Conservation (phyloP, 225 moss, liverwort and hornwort species). For the Asterella californica region DNA sequence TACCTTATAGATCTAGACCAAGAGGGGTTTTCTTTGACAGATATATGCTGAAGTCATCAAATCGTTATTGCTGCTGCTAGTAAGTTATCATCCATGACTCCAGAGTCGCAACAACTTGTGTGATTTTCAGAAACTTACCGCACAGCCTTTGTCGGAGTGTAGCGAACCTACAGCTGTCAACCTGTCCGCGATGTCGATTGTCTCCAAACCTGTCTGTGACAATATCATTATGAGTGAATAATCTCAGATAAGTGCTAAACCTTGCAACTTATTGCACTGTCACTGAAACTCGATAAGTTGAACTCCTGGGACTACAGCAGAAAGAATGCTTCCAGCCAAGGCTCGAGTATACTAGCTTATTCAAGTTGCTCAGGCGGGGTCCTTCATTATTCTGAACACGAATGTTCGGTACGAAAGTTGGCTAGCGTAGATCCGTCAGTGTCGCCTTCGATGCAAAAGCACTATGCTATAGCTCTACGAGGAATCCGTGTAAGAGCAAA, state of each 20-base stretch:
- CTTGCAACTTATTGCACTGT: not conserved
- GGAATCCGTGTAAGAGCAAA: too few species aligned
- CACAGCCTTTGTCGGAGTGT: constrained; percentile 39
- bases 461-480: too few species aligned
- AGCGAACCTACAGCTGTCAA: constrained; percentile 40
- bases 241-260: not conserved
- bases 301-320: not conserved
- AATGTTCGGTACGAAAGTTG: not conserved
- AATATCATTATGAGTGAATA: constrained; percentile 5
- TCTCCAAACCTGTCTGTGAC: constrained; percentile 60
- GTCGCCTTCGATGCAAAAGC: not conserved
- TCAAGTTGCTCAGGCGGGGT: not conserved
- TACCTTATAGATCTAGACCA: too few species aligned
- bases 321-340: not conserved
- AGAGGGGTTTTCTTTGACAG: not conserved
- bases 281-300: not conserved
- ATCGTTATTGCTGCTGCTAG: not conserved
- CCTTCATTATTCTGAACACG: not conserved
- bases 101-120: not conserved
- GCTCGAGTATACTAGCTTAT: not conserved
- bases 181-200: constrained; percentile 51
- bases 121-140: constrained; percentile 15
- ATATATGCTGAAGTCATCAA: not conserved
- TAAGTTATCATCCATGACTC: not conserved
- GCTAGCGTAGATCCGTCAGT: not conserved